Evolutionary conservation across 1,284 basidiomycete genomes (phyloP), one percentile per base, ranked within the genome.

Genomic region (Mycosarcoma mackinlayi): DNA sequence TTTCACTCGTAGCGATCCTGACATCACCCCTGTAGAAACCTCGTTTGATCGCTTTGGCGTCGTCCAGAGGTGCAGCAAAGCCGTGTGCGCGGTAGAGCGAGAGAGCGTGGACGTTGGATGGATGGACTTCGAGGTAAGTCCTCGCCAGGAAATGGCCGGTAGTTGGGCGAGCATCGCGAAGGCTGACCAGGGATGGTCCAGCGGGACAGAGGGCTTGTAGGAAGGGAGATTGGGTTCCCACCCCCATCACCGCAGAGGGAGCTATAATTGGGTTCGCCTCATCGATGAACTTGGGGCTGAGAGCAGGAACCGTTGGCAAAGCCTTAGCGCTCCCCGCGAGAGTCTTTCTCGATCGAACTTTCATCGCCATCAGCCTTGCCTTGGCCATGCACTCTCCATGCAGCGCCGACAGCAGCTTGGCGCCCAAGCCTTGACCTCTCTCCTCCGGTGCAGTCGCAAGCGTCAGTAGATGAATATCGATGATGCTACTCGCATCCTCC

Each of bases 381-480:
- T 57, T 61, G 14, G 25, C 39, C 58, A 73, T 58, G 33, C 66
- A 70, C 28, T 76, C 71, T 3, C 42, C 65, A 14, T 75, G 54
- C 24, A 79, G 40, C 2, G 40, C 44, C n/a, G 75, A 53, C 0
- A 79, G 48, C 23, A 79, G 46, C 27, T 69, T 60, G 0, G 62
- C 70, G 4, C 77, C 77, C 38, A 79, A 50, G 13, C 77, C 77
- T 42, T 78, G 74, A 1, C 67, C 64, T 1, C 77, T 28, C 57
- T 79, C 77, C 14, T 66, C 65, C 11, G 65, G 72, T 3, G 61
- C 48, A 2, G 77, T 69, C 6, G 68, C 57, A 6, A 79, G 59
- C 30, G 77, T 79, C 16, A 79, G 37, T 27, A 79, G 37, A 33
- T 79, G 77, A 16, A 73, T 55, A 28, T 77, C 73, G 11, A 66